Percentiles rank a stretch among this genome's conserved stretches.
phyloP scores from a whole-genome alignment of 2,329 filamentous ascomycete genomes.

The Xylogone sp. region DNA sequence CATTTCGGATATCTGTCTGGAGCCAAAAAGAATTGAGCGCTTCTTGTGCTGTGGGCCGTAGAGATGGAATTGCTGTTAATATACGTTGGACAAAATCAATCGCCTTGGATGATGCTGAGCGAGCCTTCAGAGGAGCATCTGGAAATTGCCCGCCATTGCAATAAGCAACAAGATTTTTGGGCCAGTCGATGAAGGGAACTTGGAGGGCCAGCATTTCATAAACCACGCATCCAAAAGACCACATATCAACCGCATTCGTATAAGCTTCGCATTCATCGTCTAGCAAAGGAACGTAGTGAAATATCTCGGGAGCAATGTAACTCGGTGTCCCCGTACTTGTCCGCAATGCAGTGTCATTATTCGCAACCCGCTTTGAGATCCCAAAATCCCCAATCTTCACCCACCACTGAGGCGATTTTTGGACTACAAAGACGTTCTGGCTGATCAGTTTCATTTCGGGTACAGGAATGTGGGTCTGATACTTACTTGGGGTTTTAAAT shows the following conservation, averaged over 20 bases:
- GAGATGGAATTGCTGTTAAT: no score
- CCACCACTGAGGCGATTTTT: conserved; percentile 27
- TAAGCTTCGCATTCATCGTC: conserved; percentile 1
- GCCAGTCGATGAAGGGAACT: no score
- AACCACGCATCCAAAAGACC: conserved; percentile 5
- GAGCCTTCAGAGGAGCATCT: no score
- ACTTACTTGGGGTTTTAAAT: conserved; percentile 32
- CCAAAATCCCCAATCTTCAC: conserved; percentile 38
- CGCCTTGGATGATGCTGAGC: no score
- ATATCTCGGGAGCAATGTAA: conserved; percentile 16
- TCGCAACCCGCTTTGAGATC: conserved; percentile 26
- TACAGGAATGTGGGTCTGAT: neutral
- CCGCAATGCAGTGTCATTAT: conserved; percentile 6
- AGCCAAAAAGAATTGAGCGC: no score
- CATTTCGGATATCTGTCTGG: no score
- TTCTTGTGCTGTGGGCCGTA: no score
- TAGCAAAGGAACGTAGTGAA: conserved; percentile 3
- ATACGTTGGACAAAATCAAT: no score
- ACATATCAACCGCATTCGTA: conserved; percentile 16
- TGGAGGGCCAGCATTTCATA: neutral
- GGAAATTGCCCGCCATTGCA: no score
- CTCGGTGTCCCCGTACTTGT: conserved; percentile 11
- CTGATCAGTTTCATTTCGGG: neutral
- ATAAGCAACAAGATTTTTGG: no score
- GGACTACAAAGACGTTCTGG: conserved; percentile 31